Conservation (phyloP, 139 green algal species). For the Tetradesmus obliquus region DNA sequence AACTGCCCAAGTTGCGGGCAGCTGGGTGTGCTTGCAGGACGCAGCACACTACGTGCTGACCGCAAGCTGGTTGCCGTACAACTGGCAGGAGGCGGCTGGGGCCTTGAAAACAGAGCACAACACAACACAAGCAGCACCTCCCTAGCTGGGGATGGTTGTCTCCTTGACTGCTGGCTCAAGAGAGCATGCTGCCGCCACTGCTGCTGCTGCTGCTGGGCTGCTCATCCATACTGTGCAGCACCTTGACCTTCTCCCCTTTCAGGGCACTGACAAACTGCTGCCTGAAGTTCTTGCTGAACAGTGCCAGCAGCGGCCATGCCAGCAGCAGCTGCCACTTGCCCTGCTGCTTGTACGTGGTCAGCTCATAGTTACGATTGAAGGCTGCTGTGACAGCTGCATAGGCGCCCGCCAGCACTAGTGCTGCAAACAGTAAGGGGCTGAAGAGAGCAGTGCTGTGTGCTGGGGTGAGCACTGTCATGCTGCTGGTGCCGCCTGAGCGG, state of each 20-base stretch:
- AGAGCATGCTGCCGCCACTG: background rate
- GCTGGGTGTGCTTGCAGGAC: no score
- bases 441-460: conserved; percentile 4
- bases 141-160: no score
- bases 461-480: background rate
- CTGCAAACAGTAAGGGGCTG: conserved; percentile 36
- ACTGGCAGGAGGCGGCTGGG: no score
- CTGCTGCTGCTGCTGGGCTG: background rate
- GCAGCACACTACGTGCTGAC: no score
- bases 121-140: no score
- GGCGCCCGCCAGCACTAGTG: conserved; percentile 39
- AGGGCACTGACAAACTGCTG: conserved; percentile 54
- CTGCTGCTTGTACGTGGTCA: conserved; percentile 53
- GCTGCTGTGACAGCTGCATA: conserved; percentile 51
- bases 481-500: conserved; percentile 31
- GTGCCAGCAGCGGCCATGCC: conserved; percentile 56
- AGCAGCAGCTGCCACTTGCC: conserved; percentile 50
- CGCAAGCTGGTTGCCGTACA: no score
- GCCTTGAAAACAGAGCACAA: no score
- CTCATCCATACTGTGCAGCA: conserved; percentile 13
- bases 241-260: conserved; percentile 39
- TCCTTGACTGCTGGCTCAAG: background rate
- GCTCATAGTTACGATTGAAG: conserved; percentile 54
- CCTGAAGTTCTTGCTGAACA: conserved; percentile 46
- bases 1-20: no score